Percentiles rank a stretch among this genome's conserved stretches.
Evolutionary conservation across 306 rosid species (phyloP).

Genomic region (Cicer bijugum): DNA sequence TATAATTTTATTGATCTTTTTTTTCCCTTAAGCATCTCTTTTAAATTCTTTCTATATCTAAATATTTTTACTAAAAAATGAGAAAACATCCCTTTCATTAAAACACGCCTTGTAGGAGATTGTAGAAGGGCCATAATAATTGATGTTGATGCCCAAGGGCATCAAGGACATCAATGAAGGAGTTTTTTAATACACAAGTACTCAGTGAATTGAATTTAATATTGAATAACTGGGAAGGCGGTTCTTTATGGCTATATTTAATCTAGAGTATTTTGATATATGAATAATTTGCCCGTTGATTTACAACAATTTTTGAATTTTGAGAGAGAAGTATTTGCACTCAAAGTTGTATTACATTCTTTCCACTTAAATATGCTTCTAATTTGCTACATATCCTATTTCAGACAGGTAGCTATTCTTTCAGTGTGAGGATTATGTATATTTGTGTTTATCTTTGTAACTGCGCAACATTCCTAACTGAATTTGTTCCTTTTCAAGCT

Average conservation of each 20-base stretch:
- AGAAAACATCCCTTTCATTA: slow-evolving; percentile 21
- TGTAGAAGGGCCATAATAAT: background rate
- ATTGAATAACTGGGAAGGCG: slow-evolving; percentile 8
- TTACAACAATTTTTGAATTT: slow-evolving; percentile 26
- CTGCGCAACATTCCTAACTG: background rate
- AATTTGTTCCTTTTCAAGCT: background rate
- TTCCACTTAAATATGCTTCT: slow-evolving; percentile 15
- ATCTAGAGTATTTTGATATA: slow-evolving; percentile 4
- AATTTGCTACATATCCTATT: slow-evolving; percentile 19
- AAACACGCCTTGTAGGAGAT: slow-evolving; percentile 25
- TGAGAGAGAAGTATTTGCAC: slow-evolving; percentile 9
- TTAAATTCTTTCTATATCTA: slow-evolving; percentile 1
- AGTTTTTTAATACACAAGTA: background rate
- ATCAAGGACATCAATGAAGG: background rate
- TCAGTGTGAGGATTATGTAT: background rate
- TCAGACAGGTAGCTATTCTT: slow-evolving; percentile 6
- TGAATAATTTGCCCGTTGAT: slow-evolving; percentile 11
- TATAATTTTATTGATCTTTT: slow-evolving; percentile 13
- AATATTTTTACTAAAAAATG: slow-evolving; percentile 16
- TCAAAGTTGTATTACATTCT: background rate
- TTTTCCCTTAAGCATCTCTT: background rate
- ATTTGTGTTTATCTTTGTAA: background rate
- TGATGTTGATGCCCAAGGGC: background rate
- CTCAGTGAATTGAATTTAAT: slow-evolving; percentile 1
- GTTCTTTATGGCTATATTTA: slow-evolving; percentile 10